A percentile compares a stretch with the other conserved stretches of the same genome.
These are phyloP conservation scores for Linum tenue DNA, from an alignment of 345 rosid genomes.

Conservation along the genomic window DNA sequence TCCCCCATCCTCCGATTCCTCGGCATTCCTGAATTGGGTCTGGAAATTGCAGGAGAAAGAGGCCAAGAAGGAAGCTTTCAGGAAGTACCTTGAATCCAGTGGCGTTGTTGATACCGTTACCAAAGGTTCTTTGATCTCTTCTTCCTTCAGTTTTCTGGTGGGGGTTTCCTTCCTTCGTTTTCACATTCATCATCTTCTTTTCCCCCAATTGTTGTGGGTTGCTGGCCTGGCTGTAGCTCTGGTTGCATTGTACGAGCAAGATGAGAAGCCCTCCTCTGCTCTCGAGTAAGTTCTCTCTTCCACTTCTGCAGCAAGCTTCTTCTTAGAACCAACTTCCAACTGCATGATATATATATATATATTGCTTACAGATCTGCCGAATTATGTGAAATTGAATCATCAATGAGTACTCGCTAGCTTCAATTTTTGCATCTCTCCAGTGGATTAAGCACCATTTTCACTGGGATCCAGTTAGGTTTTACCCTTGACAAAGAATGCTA, in stretches of 20 bases:
- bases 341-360: neutral
- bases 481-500: too few species aligned
- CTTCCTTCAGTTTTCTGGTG: neutral
- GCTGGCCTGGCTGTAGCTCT: conserved; percentile 36
- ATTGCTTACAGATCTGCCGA: neutral
- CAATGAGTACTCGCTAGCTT: neutral
- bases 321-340: neutral
- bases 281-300: conserved; percentile 52
- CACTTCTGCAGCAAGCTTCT: neutral
- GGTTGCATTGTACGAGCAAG: conserved; percentile 79
- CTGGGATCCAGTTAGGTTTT: neutral
- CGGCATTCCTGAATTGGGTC: neutral
- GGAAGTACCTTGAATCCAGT: conserved; percentile 76
- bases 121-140: conserved; percentile 36
- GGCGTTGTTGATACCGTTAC: conserved; percentile 82
- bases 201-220: too few species aligned
- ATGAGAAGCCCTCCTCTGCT: conserved; percentile 87
- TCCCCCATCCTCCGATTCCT: neutral
- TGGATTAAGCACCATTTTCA: neutral
- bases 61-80: conserved; percentile 79
- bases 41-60: conserved; percentile 58
- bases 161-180: neutral
- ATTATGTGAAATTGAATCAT: neutral
- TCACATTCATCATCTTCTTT: neutral
- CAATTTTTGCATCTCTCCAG: neutral